Percentiles rank a stretch among this genome's conserved stretches.
Conservation (phyloP, 345 rosid species). For the Euphorbia tirucalli region DNA sequence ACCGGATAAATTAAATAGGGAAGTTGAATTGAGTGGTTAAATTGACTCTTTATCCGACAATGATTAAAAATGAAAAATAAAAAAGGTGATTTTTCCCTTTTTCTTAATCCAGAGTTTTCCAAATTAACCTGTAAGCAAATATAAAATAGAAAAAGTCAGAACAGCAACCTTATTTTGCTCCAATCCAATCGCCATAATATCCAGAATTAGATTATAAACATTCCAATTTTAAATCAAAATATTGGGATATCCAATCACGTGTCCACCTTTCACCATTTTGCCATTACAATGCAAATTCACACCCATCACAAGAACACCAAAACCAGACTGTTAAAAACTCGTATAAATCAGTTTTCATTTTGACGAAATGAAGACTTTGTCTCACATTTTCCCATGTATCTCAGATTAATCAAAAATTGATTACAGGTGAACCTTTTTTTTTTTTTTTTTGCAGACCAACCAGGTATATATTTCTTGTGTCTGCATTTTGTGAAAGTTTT, state of each 20-base stretch:
- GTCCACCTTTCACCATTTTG: conserved; percentile 26
- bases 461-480: background rate
- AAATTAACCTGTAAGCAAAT: background rate
- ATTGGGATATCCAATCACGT: conserved; percentile 52
- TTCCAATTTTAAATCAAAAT: conserved; percentile 38
- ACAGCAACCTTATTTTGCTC: conserved; percentile 40
- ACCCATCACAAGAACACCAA: conserved; percentile 20
- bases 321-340: conserved; percentile 23
- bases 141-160: conserved; percentile 45
- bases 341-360: conserved; percentile 38
- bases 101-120: background rate
- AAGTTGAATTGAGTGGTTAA: too few species aligned
- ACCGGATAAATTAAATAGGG: too few species aligned
- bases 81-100: too few species aligned
- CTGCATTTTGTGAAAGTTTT: conserved; percentile 3
- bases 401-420: conserved; percentile 22
- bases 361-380: conserved; percentile 36
- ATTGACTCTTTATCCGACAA: too few species aligned
- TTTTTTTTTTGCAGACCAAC: background rate
- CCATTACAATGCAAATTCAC: conserved; percentile 16
- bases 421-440: background rate
- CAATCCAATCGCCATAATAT: conserved; percentile 24
- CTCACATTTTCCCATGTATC: conserved; percentile 36
- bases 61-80: too few species aligned
- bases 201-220: conserved; percentile 32